Conservation (phyloP, 164 flowering plant species). For the Umbilicus rupestris region DNA sequence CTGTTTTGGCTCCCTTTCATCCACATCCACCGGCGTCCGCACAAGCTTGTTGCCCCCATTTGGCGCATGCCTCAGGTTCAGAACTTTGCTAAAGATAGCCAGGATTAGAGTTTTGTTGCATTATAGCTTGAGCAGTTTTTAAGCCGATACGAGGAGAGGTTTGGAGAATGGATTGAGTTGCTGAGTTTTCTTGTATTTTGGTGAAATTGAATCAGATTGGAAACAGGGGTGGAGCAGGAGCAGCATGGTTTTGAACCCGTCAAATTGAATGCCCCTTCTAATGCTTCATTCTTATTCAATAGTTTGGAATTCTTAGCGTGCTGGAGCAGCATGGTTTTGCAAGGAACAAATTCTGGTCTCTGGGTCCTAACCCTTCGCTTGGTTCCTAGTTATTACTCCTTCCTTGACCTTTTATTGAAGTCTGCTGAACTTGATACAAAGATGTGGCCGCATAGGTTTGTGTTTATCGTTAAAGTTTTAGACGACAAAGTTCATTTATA, state of each 20-base stretch:
- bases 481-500: not conserved
- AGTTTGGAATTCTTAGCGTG: constrained; percentile 66
- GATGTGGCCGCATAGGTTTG: constrained; percentile 70
- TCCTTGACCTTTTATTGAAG: constrained; percentile 71
- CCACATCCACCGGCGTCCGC: constrained; percentile 6
- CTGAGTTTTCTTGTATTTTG: not conserved
- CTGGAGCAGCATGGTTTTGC: constrained; percentile 77
- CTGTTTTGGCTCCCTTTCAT: no score
- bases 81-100: not conserved
- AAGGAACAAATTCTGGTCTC: constrained; percentile 61
- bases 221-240: constrained; percentile 14
- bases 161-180: not conserved
- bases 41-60: constrained; percentile 6
- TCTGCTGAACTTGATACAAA: constrained; percentile 65
- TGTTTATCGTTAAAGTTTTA: not conserved
- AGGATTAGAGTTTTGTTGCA: not conserved
- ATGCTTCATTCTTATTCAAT: constrained; percentile 1
- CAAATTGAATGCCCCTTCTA: no score
- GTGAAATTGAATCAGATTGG: constrained; percentile 17
- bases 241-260: no score
- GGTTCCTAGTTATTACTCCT: constrained; percentile 33
- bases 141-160: not conserved
- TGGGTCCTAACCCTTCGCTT: constrained; percentile 53
- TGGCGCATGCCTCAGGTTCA: not conserved
- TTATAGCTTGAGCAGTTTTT: not conserved